Evolutionary conservation across 2,329 filamentous ascomycete species (phyloP).

Genomic region (Alternaria ventricosa): DNA sequence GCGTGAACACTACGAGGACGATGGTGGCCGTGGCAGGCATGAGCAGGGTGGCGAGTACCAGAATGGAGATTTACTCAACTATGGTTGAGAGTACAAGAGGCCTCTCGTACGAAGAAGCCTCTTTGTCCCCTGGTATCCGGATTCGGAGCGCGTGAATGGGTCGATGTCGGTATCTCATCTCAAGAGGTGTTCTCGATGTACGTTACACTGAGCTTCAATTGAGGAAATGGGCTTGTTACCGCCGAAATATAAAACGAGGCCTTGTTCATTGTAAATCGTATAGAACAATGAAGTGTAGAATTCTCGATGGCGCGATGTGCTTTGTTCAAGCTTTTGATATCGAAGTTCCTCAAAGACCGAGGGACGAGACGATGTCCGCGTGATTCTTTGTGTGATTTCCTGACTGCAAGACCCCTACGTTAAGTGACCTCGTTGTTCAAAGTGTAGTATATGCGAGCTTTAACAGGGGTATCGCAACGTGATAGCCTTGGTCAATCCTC

Average conservation of each 20-base stretch:
- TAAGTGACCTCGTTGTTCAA: neutral
- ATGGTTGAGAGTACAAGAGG: neutral
- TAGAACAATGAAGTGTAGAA: neutral
- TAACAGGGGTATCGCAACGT: neutral
- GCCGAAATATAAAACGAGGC: neutral
- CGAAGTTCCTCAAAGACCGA: neutral
- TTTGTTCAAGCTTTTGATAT: neutral
- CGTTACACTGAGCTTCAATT: neutral
- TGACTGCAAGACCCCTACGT: neutral
- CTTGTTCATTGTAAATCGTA: neutral
- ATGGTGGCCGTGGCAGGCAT: neutral
- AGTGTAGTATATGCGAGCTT: neutral
- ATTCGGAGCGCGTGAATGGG: neutral
- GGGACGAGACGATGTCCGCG: neutral
- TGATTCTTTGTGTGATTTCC: neutral
- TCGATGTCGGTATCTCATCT: neutral
- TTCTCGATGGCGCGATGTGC: neutral
- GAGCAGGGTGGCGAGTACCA: neutral
- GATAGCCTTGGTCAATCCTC: neutral
- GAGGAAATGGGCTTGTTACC: neutral
- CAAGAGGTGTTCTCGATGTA: neutral
- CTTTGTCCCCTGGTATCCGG: neutral
- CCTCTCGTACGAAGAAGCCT: neutral
- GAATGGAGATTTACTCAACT: neutral
- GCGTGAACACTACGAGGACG: neutral